A percentile compares a stretch with the other conserved stretches of the same genome.
These are phyloP conservation scores for Tilletia caries DNA, from an alignment of 1,284 basidiomycete genomes.

Conservation along the genomic window DNA sequence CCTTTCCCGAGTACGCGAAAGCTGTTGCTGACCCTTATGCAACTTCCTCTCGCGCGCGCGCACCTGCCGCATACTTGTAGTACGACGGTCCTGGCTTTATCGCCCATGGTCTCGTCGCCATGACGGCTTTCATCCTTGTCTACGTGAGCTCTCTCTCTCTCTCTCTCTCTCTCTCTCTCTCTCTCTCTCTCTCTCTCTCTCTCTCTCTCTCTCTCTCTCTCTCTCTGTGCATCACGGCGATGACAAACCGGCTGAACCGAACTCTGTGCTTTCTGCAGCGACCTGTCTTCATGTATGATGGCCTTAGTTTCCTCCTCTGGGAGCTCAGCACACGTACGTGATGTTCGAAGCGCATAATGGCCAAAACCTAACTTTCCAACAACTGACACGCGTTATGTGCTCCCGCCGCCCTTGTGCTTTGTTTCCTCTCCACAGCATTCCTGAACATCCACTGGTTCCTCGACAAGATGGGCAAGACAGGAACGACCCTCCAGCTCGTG, in stretches of 20 bases:
- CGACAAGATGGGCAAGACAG: slow-evolving; percentile 55
- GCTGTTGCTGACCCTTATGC: too few relatives aligned
- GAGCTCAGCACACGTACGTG: slow-evolving; percentile 46
- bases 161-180: background rate
- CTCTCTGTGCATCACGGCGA: too few relatives aligned
- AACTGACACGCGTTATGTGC: too few relatives aligned
- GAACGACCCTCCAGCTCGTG: slow-evolving; percentile 49
- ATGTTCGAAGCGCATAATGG: too few relatives aligned
- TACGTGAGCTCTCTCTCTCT: slow-evolving; percentile 21
- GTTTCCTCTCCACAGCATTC: slow-evolving; percentile 33
- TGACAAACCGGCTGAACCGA: too few relatives aligned
- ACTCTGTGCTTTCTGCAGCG: slow-evolving; percentile 24
- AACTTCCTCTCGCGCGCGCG: background rate
- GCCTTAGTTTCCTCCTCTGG: slow-evolving; percentile 53
- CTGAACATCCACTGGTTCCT: slow-evolving; percentile 56
- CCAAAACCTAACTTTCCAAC: too few relatives aligned
- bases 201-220: background rate
- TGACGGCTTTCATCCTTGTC: slow-evolving; percentile 46
- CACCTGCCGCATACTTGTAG: slow-evolving; percentile 9
- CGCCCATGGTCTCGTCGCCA: slow-evolving; percentile 51
- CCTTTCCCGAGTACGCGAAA: too few relatives aligned
- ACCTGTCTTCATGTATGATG: slow-evolving; percentile 54
- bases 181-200: background rate
- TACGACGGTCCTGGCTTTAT: slow-evolving; percentile 55
- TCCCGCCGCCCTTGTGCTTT: too few relatives aligned